phyloP scores from a whole-genome alignment of 2,329 filamentous ascomycete species.

The Alternaria viburni region DNA sequence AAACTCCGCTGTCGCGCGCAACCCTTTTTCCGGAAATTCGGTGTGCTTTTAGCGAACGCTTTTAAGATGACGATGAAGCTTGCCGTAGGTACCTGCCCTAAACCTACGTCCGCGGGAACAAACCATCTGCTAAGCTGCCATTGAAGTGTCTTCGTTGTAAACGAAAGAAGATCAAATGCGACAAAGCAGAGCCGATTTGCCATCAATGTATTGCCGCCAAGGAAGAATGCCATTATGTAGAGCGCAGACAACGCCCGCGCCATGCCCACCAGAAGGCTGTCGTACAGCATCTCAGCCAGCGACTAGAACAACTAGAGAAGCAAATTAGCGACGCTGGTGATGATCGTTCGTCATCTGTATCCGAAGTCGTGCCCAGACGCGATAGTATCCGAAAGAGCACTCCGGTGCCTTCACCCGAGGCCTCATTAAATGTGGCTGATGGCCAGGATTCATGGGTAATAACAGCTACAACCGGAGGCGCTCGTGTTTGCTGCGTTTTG shows the following conservation, averaged over 20 bases:
- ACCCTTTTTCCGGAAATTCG: background rate
- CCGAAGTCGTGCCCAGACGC: background rate
- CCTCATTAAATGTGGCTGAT: constrained; percentile 18
- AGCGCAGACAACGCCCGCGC: constrained; percentile 33
- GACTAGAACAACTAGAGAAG: constrained; percentile 35
- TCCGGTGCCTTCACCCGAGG: constrained; percentile 18
- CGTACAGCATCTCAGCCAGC: constrained; percentile 26
- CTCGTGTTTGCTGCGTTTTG: background rate
- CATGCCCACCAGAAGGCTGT: constrained; percentile 29
- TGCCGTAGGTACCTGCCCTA: constrained; percentile 15
- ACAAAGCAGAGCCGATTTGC: constrained; percentile 31
- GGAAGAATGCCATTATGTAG: constrained; percentile 36
- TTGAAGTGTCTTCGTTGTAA: constrained; percentile 28
- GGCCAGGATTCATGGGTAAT: constrained; percentile 30
- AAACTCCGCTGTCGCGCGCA: background rate
- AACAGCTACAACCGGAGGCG: background rate
- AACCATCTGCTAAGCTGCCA: background rate
- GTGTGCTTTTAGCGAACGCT: background rate
- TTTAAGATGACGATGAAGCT: constrained; percentile 16
- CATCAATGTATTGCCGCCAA: constrained; percentile 34
- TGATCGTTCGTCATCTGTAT: constrained; percentile 2
- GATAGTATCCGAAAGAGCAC: background rate
- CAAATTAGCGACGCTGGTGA: constrained; percentile 19
- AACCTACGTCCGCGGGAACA: background rate
- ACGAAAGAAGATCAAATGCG: constrained; percentile 39